Conservation (phyloP, 2,329 filamentous ascomycete genomes). For the Botrytis porri region DNA sequence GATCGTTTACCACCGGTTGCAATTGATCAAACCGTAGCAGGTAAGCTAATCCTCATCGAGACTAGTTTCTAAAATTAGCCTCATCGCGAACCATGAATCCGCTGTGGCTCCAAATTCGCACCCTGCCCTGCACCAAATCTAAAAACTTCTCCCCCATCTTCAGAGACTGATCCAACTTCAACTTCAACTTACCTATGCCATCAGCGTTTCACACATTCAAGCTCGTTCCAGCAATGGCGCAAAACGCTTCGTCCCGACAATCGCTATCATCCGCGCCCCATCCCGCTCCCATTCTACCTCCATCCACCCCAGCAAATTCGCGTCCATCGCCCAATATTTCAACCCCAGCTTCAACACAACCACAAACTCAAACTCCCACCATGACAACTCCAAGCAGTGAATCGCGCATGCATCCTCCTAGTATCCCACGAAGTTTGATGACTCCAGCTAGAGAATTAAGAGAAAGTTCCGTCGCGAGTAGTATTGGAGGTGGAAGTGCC, state of each 20-base stretch:
- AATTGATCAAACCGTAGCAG: not conserved
- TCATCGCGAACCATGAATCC: constrained; percentile 15
- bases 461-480: constrained; percentile 34
- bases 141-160: constrained; percentile 13
- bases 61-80: constrained; percentile 16
- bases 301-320: constrained; percentile 32
- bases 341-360: constrained; percentile 21
- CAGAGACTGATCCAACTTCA: not conserved
- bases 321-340: constrained; percentile 21
- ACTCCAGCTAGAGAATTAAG: constrained; percentile 36
- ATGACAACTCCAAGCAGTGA: constrained; percentile 31
- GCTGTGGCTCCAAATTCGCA: constrained; percentile 7
- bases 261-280: constrained; percentile 21
- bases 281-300: constrained; percentile 31
- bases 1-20: not conserved
- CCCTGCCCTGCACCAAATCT: constrained; percentile 3
- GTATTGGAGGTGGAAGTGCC: constrained; percentile 32
- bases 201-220: constrained; percentile 38
- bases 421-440: constrained; percentile 34
- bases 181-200: constrained; percentile 24
- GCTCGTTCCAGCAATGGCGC: constrained; percentile 35
- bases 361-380: constrained; percentile 27
- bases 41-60: not conserved
- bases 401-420: constrained; percentile 36
- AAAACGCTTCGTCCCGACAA: constrained; percentile 22